Conservation (phyloP, 768 basidiomycete genomes). For the Podaxis sp. region DNA sequence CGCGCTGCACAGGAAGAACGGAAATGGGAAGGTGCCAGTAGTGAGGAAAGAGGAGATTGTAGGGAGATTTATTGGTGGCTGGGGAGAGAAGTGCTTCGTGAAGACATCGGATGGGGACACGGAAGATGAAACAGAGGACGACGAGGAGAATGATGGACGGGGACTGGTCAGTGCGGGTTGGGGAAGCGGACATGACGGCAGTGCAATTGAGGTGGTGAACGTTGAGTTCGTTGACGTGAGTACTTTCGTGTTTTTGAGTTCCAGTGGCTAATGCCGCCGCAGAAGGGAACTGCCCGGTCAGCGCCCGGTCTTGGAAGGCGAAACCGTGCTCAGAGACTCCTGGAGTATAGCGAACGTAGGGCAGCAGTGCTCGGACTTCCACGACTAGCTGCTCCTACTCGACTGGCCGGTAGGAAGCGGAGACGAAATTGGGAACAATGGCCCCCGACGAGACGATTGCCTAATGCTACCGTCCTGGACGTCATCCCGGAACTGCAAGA, state of each 20-base stretch:
- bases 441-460: slow-evolving; percentile 31
- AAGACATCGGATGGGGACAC: slow-evolving; percentile 29
- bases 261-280: slow-evolving; percentile 5
- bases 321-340: slow-evolving; percentile 65
- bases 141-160: slow-evolving; percentile 55
- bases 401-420: slow-evolving; percentile 43
- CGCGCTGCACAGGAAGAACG: slow-evolving; percentile 12
- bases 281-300: slow-evolving; percentile 53
- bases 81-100: slow-evolving; percentile 38
- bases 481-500: slow-evolving; percentile 38
- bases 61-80: slow-evolving; percentile 47
- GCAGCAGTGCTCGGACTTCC: slow-evolving; percentile 41
- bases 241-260: slow-evolving; percentile 15
- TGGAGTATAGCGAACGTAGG: slow-evolving; percentile 66
- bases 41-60: slow-evolving; percentile 42
- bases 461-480: slow-evolving; percentile 42
- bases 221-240: slow-evolving; percentile 67
- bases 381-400: slow-evolving; percentile 24
- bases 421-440: slow-evolving; percentile 33
- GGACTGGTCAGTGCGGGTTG: slow-evolving; percentile 66
- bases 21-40: slow-evolving; percentile 18
- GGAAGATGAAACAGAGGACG: slow-evolving; percentile 27
- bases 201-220: slow-evolving; percentile 68
- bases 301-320: slow-evolving; percentile 54
- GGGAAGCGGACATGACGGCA: slow-evolving; percentile 80